Evolutionary conservation across 192 early-diverging fungal genomes (phyloP), one percentile per base, ranked within the genome.

Genomic region (Phycomyces nitens): DNA sequence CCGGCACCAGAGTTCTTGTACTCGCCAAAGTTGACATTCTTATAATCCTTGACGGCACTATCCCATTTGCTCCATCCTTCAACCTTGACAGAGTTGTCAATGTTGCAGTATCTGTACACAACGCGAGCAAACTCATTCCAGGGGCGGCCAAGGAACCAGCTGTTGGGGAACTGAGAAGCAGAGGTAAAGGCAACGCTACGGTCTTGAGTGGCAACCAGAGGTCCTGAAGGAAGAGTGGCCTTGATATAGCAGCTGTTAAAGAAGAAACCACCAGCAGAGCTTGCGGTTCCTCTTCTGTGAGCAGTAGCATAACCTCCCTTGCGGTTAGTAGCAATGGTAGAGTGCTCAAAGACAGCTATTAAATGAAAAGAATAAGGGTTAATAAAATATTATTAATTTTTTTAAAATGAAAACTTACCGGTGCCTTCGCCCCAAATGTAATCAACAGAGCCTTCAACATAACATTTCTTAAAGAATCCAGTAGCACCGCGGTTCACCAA

Each of bases 401-500:
- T n/a, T n/a, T n/a, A n/a, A 67, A 24, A 34, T 39, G 21, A 59
- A 27, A 51, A 59, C 23, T 49, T 59, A 27, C 29, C 65, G 0
- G 27, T 53, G n/a, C 65, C 65, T 15, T 59, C 58, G 5, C 70
- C 70, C 70, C 70, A 71, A 14, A 71, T 71, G 44, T 57, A 71
- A 49, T 71, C 70, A 7, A 71, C 70, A 21, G 70, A 71, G 5
- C 70, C 70, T 54, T 71, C 70, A 53, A 71, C 44, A 7, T 69
- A 71, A 24, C 70, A 71, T 21, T 69, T 50, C 43, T 71, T 58
- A 10, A 71, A 71, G 41, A 57, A 71, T n/a, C 47, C 22, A 15
- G 57, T 51, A 38, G 56, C 44, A 0, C 65, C 65, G 10, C 59
- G 55, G 21, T 71, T 64, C 7, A 71, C 62, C 14, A 71, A 54